Evolutionary conservation across 352 stramenopile genomes (phyloP), one percentile per base, ranked within the genome.

Genomic region (Thalassiosira exigua): DNA sequence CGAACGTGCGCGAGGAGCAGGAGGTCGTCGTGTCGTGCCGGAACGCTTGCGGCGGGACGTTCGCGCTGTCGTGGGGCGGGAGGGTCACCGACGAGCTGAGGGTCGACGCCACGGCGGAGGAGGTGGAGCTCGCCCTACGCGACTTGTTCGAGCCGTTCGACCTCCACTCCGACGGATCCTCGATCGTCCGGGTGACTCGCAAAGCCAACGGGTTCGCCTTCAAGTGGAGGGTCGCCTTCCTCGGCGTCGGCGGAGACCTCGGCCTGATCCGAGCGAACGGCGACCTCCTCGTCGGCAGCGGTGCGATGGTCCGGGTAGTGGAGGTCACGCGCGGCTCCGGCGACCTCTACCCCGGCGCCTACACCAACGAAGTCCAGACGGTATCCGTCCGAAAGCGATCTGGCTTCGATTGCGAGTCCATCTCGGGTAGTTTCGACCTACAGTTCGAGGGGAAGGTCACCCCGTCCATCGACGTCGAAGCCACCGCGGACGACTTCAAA

Each of bases 301-400:
- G 96, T 29, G 93, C 95, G 46, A 84, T 79, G 24, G 88, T 98
- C 12, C 67, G 42, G 3, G 94, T 98, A 4, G 76, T 69, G 11
- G 95, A 98, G 78, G 60, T 96, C 14, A 81, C 84, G 0, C 62
- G 81, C n/a, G 96, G 96, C 0, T 92, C 86, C 33, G 88, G 87
- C 33, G 95, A 98, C 75, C 89, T 98, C 26, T 94, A 95, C 41
- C 95, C 96, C 7, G 94, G 94, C 4, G 86, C 96, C 53, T 98
- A 97, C 85, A 98, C 96, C 0, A 93, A 96, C 68, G 96, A 98
- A 82, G 91, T 98, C 22, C 96, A 98, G 84, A 96, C 95, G 24
- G 87, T 98, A 33, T 92, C 81, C 46, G 93, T 95, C 14, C 86
- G 93, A 32, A 86, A 92, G 0, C 75, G 85, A 62, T 76, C 81